Evolutionary conservation across 805 yeast species (phyloP).

Genomic region (Candida ficus): DNA sequence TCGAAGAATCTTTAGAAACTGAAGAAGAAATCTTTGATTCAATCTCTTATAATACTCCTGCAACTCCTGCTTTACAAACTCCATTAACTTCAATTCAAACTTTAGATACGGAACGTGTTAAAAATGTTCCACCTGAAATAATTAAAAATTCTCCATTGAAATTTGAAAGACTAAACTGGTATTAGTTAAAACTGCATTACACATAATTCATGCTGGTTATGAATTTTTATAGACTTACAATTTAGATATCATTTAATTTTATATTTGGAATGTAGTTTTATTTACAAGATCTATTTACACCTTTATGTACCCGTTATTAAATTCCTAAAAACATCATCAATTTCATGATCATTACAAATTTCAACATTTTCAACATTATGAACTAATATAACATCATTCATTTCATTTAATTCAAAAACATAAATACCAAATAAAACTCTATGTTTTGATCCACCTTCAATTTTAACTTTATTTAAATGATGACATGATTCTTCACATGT

Average conservation of each 20-base stretch:
- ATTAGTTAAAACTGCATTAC: conserved; percentile 1
- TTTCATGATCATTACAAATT: conserved; percentile 39
- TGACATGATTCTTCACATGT: conserved; percentile 49
- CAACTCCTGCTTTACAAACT: conserved; percentile 11
- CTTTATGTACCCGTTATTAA: background rate
- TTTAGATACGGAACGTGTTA: conserved; percentile 1
- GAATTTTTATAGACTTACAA: background rate
- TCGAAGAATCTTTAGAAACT: background rate
- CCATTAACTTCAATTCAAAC: too few relatives aligned
- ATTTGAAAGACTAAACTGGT: conserved; percentile 12
- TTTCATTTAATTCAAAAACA: conserved; percentile 55
- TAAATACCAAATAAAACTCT: conserved; percentile 44
- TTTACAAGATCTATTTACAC: background rate
- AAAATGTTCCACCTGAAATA: conserved; percentile 1
- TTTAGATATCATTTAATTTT: too few relatives aligned
- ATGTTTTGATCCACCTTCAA: background rate
- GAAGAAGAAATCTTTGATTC: conserved; percentile 9
- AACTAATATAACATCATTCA: conserved; percentile 48
- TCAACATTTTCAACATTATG: conserved; percentile 67
- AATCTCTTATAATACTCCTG: conserved; percentile 8
- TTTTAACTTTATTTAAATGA: conserved; percentile 30
- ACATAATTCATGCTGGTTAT: too few relatives aligned
- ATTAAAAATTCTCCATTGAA: conserved; percentile 9
- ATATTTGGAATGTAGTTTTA: too few relatives aligned
- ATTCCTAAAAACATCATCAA: conserved; percentile 8